Evolutionary conservation across 2,329 filamentous ascomycete species (phyloP).

Genomic region (Arthroderma sp.): DNA sequence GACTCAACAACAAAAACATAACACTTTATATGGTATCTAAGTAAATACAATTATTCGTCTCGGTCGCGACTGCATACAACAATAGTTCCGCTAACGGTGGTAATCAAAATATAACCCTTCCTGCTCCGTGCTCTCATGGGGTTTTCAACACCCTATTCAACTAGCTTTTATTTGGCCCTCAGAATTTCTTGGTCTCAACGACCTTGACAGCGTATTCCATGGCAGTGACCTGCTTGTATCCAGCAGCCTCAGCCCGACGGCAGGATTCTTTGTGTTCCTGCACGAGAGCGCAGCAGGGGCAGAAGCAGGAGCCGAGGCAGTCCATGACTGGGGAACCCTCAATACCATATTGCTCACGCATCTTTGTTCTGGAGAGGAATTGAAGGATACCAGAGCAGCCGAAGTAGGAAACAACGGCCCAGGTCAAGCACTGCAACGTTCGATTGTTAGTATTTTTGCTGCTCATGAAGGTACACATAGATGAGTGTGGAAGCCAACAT

Average conservation of each 20-base stretch:
- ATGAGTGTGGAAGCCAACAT: slow-evolving; percentile 6
- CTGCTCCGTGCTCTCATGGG: not conserved
- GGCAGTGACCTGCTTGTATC: slow-evolving; percentile 13
- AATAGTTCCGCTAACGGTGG: not conserved
- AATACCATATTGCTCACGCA: slow-evolving; percentile 43
- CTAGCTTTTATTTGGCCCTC: not conserved
- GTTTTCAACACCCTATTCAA: not conserved
- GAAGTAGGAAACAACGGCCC: slow-evolving; percentile 17
- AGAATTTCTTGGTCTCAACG: no score
- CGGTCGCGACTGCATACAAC: not conserved
- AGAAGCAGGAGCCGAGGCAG: slow-evolving; percentile 43
- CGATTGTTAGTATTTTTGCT: no score
- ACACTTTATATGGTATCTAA: no score
- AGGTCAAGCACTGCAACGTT: slow-evolving; percentile 22
- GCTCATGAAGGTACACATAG: no score
- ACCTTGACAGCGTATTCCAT: not conserved
- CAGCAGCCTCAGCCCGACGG: slow-evolving; percentile 11
- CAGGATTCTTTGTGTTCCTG: slow-evolving; percentile 46
- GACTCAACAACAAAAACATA: no score
- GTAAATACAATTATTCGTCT: not conserved
- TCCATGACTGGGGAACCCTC: slow-evolving; percentile 37
- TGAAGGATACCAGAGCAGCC: slow-evolving; percentile 29
- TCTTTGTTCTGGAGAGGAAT: slow-evolving; percentile 42
- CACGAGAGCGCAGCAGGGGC: slow-evolving; percentile 43
- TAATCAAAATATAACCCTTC: not conserved